Conservation (phyloP, 768 basidiomycete species). For the Kwoniella dejecticola region DNA sequence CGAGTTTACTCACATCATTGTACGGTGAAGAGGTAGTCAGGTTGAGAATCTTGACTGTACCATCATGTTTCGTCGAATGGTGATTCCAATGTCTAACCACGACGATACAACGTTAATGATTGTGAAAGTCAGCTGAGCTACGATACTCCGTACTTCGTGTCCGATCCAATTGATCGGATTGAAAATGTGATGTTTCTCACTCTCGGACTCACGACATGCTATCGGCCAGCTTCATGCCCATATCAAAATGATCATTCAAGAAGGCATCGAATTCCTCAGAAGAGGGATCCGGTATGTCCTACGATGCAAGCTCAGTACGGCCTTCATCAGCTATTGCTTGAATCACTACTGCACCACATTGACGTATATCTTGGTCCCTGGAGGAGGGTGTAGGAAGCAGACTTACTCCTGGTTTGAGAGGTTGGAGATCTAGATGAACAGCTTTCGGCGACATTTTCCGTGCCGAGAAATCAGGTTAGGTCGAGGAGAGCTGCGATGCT, state of each 20-base stretch:
- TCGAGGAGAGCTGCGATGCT: too few relatives aligned
- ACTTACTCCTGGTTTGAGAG: conserved; percentile 15
- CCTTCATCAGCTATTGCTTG: background rate
- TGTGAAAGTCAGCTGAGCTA: too few relatives aligned
- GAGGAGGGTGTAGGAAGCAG: too few relatives aligned
- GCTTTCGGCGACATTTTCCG: background rate
- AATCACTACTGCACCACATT: background rate
- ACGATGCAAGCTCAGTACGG: background rate
- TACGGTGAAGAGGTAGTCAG: conserved; percentile 16
- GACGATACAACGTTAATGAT: too few relatives aligned
- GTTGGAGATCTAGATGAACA: conserved; percentile 13
- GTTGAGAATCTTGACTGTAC: conserved; percentile 39
- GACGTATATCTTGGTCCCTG: too few relatives aligned
- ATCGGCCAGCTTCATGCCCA: conserved; percentile 31
- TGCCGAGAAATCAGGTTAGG: background rate
- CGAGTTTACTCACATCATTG: conserved; percentile 6
- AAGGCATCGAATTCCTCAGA: conserved; percentile 32
- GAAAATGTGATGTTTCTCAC: too few relatives aligned
- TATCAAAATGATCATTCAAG: conserved; percentile 35
- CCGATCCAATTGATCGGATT: too few relatives aligned
- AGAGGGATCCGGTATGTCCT: conserved; percentile 37
- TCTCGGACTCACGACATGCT: conserved; percentile 41
- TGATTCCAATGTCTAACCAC: conserved; percentile 37
- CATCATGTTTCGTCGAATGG: conserved; percentile 30
- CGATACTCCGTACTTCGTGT: too few relatives aligned